Evolutionary conservation across 2,329 filamentous ascomycete species (phyloP), one percentile per base, ranked within the genome.

Genomic region (Cladosporium sp.): DNA sequence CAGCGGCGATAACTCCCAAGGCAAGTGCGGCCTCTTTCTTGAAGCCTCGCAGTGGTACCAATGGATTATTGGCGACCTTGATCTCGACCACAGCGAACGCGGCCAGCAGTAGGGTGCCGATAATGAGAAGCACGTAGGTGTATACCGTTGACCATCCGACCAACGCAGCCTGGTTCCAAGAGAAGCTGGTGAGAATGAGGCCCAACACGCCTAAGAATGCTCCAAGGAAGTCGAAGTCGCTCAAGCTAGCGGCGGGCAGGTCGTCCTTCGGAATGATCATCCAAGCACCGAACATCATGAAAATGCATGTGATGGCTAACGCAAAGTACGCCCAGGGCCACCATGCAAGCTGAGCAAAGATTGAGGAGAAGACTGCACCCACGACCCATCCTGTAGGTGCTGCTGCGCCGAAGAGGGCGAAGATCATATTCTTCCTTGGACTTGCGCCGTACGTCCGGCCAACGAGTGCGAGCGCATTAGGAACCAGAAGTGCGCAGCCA

Each of bases 401-500:
- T 53, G 65, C 65, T 3, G 70, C 69, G 17, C 71, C 72, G 45
- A 74, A 75, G 8, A 73, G 59, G 22, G 68, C 69, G 56, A 74
- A 72, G 4, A 72, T 64, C 34, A 74, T 68, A 60, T 74, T 73
- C 62, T 74, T 75, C 57, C 68, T 70, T 25, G 68, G 64, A 1
- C 72, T 68, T 2, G 69, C 64, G 7, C 63, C 53, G 55, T 74
- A 74, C 0, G 67, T 63, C 4, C 66, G 62, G 4, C 71, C 71
- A 5, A 74, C 65, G 13, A 75, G 54, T 3, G 72, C 73, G 4
- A 75, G 64, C 13, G 71, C 73, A 54, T 74, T 75, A 2, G 73
- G 73, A 44, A 71, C 65, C 17, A 73, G 60, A 5, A 73, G 54
- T 1, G 73, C 70, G 20, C 69, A 67, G 2, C 73, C 72, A 39